Base-by-base conservation (phyloP, 352 stramenopile species). In the Pythium periplocum region DNA sequence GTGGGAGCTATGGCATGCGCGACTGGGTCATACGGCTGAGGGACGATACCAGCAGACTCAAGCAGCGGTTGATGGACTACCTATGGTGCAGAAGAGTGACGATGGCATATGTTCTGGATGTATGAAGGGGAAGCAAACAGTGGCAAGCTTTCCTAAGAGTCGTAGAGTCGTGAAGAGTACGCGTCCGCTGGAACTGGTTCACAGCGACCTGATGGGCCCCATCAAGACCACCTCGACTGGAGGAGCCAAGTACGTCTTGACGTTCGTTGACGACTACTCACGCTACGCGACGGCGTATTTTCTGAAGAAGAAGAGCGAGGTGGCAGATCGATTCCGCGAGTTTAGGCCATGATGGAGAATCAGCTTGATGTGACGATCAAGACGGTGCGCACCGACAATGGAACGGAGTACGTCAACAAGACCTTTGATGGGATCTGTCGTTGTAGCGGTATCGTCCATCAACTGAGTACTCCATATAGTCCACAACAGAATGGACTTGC, bases 1-100 rank as follows among this genome's bases (percentile, higher is more conserved):
- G 39, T 58, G 51, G 51, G 51, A 49, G 38, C 51, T 49, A 26
- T 58, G 41, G 40, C 51, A 58, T 39, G 51, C 37, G 8, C 44
- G 40, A 43, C 34, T 51, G 9, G 37, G 39, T 11, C 42, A 49
- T 38, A 40, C 37, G 12, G 34, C 36, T 38, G 37, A 33, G 10
- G 10, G 6, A 40, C 6, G 44, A 6, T 38, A 58, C 30, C 4
- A n/a, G 2, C 4, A 34, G 8, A 17, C 11, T 11, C 4, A 17
- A 30, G 12, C 30, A 44, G 11, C 11, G 7, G 11, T 11, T 11
- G 7, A 7, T 42, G 38, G 11, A 42, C 38, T 42, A 42, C 38
- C 38, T 11, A 11, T 11, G 38, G 11, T 42, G 7, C 7, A 42
- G 38, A 42, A 7, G 38, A 11, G 11, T 11, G 7, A 11, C 7